Evolutionary conservation across 129 eudicot species (phyloP).

Genomic region (Gnaphalium uliginosum): DNA sequence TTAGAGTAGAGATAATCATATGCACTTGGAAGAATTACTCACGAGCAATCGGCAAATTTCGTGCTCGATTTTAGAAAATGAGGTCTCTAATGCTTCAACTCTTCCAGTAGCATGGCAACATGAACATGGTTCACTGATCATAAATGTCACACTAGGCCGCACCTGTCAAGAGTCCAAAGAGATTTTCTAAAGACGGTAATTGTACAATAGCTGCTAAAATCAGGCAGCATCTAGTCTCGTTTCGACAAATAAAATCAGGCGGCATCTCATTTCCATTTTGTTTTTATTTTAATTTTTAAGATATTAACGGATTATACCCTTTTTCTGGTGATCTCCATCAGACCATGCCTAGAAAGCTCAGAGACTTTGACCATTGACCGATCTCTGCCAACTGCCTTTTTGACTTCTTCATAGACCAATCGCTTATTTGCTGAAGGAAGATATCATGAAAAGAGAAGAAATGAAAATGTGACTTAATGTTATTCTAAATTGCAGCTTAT

Average conservation of each 20-base stretch:
- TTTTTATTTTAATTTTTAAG: background rate
- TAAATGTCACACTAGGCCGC: constrained; percentile 88
- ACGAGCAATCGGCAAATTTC: constrained; percentile 87
- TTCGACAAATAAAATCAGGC: background rate
- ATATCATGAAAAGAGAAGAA: background rate
- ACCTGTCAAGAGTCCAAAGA: constrained; percentile 45
- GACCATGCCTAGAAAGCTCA: constrained; percentile 87
- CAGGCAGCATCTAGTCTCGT: background rate
- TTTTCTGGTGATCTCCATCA: constrained; percentile 95
- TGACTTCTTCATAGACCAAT: constrained; percentile 82
- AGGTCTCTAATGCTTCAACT: constrained; percentile 96
- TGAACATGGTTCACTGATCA: constrained; percentile 91
- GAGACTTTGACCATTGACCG: constrained; percentile 82
- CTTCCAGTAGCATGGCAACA: constrained; percentile 94
- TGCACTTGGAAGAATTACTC: constrained; percentile 32
- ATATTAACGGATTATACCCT: constrained; percentile 48
- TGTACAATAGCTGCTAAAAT: background rate
- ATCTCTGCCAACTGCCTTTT: constrained; percentile 86
- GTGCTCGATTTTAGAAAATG: constrained; percentile 88
- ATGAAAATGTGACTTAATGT: constrained; percentile 21
- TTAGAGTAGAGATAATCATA: background rate
- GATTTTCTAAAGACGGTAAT: background rate
- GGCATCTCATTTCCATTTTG: background rate
- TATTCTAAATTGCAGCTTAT: background rate
- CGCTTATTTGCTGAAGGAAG: constrained; percentile 70